These are phyloP conservation scores for Colletotrichum sp. DNA, from an alignment of 2,329 filamentous ascomycete genomes.

Conservation along the genomic window DNA sequence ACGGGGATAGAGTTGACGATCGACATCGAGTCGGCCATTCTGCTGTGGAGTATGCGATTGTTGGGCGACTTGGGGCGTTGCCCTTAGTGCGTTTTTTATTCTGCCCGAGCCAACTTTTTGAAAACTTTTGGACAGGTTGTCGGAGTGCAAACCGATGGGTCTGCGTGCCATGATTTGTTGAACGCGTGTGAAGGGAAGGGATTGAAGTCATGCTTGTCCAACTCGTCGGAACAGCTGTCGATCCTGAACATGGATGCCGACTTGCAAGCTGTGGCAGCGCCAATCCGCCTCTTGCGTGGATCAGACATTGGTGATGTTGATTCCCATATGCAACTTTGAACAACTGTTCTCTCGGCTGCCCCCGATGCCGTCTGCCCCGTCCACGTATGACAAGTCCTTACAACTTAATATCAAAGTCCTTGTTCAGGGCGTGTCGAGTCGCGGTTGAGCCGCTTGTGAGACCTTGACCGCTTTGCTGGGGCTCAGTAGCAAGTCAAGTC, in stretches of 20 bases:
- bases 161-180: background rate
- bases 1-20: conserved; percentile 16
- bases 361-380: background rate
- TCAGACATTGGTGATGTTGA: conserved; percentile 5
- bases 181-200: background rate
- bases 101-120: background rate
- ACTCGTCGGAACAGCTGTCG: conserved; percentile 1
- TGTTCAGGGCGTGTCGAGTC: background rate
- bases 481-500: background rate
- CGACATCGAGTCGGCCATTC: conserved; percentile 3
- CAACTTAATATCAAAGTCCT: background rate
- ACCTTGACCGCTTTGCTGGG: background rate
- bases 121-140: background rate
- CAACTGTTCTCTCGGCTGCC: background rate
- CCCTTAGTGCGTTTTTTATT: conserved; percentile 2
- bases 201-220: background rate
- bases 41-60: background rate
- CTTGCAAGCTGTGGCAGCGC: background rate
- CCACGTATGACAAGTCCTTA: background rate
- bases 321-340: background rate
- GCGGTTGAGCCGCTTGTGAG: background rate
- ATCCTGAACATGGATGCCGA: background rate
- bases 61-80: conserved; percentile 12
- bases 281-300: conserved; percentile 3
- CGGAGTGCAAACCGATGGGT: conserved; percentile 12